Base-by-base conservation (phyloP, 345 rosid species). In the Cardamine resedifolia region DNA sequence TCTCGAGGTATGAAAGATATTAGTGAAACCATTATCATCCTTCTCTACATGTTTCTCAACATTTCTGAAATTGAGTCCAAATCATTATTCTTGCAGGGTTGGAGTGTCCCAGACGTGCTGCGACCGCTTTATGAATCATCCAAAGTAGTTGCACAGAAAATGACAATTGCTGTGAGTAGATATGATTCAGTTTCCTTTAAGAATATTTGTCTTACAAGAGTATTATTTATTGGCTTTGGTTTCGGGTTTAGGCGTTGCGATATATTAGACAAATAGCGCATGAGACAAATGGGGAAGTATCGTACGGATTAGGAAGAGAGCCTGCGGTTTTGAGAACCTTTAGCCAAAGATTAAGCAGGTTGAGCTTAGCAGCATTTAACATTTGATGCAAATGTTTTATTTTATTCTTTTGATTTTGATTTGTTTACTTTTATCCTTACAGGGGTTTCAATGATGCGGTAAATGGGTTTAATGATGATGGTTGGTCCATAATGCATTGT, bases 51-150 rank as follows among this genome's bases (percentile, higher is more conserved):
- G 24, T 47, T 47, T 5, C 2, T 20, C 52, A 48, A 48, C 24
- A 19, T 48, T 2, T 0, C 6, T 0, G 2, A 2, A 21, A 57
- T 4, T 60, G 64, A 60, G 21, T 61, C 23, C 34, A 1, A 44
- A 45, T 36, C 53, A 28, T 2, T 18, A 10, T 64, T 19, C 49
- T 64, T 64, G 39, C 16, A 94, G 98, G 97, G 91, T 10, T 91
- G 97, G 99, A 89, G 92, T 58, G 99, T 91, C 41, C 99, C 99
- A 2, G 99, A 95, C 74, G 99, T 95, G 57, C 84, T 95, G 30
- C 85, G 97, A 33, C 96, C 99, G 0, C 91, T 95, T 15, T 95
- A 95, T 28, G 96, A 95, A 78, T 95, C 99, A 47, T 89, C 96
- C 3, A 91, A 85, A 84, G 86, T 87, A 11, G 86, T 95, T 48